Percentiles rank a stretch among this genome's conserved stretches.
These are phyloP conservation scores for Saccharomycopsis capsularis DNA, from an alignment of 805 yeast species.

Conservation along the genomic window DNA sequence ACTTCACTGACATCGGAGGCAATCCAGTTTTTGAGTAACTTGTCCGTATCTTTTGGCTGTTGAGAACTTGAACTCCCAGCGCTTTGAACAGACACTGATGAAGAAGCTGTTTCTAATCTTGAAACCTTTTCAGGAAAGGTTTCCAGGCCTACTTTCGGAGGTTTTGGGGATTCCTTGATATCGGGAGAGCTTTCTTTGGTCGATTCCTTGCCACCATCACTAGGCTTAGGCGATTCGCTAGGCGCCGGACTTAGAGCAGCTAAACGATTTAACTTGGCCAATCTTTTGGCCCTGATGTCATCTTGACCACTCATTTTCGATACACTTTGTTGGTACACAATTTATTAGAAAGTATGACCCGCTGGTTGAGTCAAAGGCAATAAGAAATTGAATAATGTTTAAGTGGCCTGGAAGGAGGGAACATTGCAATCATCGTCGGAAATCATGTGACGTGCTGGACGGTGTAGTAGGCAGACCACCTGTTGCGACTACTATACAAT, in stretches of 20 bases:
- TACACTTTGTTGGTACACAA: slow-evolving; percentile 1
- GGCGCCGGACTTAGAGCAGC: slow-evolving; percentile 1
- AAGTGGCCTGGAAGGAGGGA: too few relatives aligned
- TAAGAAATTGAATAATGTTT: too few relatives aligned
- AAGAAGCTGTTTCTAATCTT: background rate
- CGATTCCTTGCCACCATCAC: background rate
- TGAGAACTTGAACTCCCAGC: background rate
- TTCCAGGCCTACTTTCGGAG: too few relatives aligned
- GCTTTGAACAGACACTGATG: background rate
- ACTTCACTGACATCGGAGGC: slow-evolving; percentile 3
- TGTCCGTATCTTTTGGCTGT: background rate
- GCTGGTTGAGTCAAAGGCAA: too few relatives aligned
- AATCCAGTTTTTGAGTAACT: slow-evolving; percentile 12
- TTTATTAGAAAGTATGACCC: too few relatives aligned
- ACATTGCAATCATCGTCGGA: too few relatives aligned
- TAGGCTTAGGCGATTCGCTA: background rate
- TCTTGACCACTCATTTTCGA: slow-evolving; percentile 2
- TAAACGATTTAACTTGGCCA: slow-evolving; percentile 40
- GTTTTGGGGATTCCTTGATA: background rate
- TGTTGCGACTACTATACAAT: too few relatives aligned
- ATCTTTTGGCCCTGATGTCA: slow-evolving; percentile 44
- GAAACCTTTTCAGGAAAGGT: background rate
- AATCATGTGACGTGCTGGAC: too few relatives aligned
- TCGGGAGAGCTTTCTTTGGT: background rate
- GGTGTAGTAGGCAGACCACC: too few relatives aligned